A percentile compares a stretch with the other conserved stretches of the same genome.
Evolutionary conservation across 352 stramenopile species (phyloP).

Genomic region (Globisporangium echinulatum): DNA sequence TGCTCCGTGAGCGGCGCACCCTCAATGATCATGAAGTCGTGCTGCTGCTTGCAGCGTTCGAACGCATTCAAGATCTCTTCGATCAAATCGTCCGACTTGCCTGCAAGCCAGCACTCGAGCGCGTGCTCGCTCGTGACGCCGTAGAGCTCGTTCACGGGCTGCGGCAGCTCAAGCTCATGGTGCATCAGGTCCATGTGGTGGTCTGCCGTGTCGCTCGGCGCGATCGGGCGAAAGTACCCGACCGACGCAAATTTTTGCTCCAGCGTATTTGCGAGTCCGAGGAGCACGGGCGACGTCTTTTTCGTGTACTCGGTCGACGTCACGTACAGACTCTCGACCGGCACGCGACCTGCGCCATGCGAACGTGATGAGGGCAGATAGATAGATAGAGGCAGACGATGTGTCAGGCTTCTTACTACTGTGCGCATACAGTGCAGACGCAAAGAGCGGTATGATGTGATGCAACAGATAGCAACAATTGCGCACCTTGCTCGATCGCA

Average conservation of each 20-base stretch:
- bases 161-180: slow-evolving; percentile 42
- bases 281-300: slow-evolving; percentile 62
- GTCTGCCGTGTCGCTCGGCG: slow-evolving; percentile 33
- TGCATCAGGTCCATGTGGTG: slow-evolving; percentile 72
- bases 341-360: slow-evolving; percentile 16
- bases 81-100: slow-evolving; percentile 58
- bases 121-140: slow-evolving; percentile 54
- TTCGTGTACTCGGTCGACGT: slow-evolving; percentile 58
- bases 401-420: not conserved
- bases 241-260: slow-evolving; percentile 70
- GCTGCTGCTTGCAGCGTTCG: slow-evolving; percentile 38
- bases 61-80: slow-evolving; percentile 65
- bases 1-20: slow-evolving; percentile 58
- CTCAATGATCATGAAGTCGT: slow-evolving; percentile 85
- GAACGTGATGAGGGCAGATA: not conserved
- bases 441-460: too few species aligned
- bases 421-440: not conserved
- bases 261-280: slow-evolving; percentile 58
- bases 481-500: slow-evolving; percentile 21
- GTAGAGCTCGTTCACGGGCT: slow-evolving; percentile 40
- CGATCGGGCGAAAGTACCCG: slow-evolving; percentile 76
- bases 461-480: too few species aligned
- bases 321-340: slow-evolving; percentile 58
- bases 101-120: slow-evolving; percentile 41
- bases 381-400: not conserved